phyloP scores from a whole-genome alignment of 2,329 filamentous ascomycete genomes.

The Scleromitrula shiraiana region DNA sequence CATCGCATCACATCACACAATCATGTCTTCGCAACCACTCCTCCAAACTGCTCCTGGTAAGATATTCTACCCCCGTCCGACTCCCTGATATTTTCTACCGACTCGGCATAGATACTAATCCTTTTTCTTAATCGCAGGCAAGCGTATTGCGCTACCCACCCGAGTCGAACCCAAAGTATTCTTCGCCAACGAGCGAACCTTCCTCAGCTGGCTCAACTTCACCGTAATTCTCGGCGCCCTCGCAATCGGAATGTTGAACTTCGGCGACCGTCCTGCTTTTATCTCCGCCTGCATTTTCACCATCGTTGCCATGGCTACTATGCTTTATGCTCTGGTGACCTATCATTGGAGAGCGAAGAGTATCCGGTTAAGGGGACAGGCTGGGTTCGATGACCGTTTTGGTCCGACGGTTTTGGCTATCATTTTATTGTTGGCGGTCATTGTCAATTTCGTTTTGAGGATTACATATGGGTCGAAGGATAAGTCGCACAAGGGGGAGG shows the following conservation, averaged over 20 bases:
- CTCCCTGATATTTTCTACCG: no score
- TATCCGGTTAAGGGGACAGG: slow-evolving; percentile 83
- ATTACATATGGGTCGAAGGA: slow-evolving; percentile 39
- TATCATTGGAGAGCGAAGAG: slow-evolving; percentile 97
- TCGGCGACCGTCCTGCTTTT: slow-evolving; percentile 88
- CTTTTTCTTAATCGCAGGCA: slow-evolving; percentile 52
- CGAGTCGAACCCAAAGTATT: slow-evolving; percentile 99
- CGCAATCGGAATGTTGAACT: slow-evolving; percentile 95
- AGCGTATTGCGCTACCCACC: slow-evolving; percentile 94
- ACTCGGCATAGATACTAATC: background rate
- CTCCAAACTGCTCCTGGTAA: slow-evolving; percentile 88
- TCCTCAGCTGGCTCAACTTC: slow-evolving; percentile 99
- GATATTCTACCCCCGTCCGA: slow-evolving; percentile 20
- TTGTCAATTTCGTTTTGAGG: slow-evolving; percentile 90
- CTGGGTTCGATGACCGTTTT: slow-evolving; percentile 92
- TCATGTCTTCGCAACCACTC: slow-evolving; percentile 92
- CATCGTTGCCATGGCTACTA: slow-evolving; percentile 84
- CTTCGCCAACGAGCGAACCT: slow-evolving; percentile 99
- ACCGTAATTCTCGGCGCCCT: slow-evolving; percentile 96
- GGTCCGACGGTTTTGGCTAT: slow-evolving; percentile 87
- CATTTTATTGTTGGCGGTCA: slow-evolving; percentile 77
- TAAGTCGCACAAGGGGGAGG: slow-evolving; percentile 1
- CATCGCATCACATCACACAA: background rate
- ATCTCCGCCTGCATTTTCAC: slow-evolving; percentile 94
- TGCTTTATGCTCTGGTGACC: slow-evolving; percentile 89